These are phyloP conservation scores for Amanita rimosa DNA, from an alignment of 768 basidiomycete genomes.

Conservation along the genomic window DNA sequence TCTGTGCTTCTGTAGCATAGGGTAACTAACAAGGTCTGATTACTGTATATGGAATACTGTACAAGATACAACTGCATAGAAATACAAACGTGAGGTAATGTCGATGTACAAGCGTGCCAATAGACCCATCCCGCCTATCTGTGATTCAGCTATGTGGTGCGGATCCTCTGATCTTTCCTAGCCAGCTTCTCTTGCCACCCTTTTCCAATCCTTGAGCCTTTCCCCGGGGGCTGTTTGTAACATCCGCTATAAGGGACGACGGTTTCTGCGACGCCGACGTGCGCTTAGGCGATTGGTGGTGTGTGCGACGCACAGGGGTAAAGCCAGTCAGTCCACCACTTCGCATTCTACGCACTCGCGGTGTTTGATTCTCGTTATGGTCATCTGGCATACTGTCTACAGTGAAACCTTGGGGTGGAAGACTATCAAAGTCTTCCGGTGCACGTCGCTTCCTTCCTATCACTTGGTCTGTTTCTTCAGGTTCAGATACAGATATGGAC, in stretches of 20 bases:
- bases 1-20: conserved; percentile 32
- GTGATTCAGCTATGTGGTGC: conserved; percentile 16
- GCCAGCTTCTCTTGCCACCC: conserved; percentile 48
- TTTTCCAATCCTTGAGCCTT: conserved; percentile 21
- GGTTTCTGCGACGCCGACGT: conserved; percentile 17
- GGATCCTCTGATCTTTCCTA: conserved; percentile 55
- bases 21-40: conserved; percentile 2
- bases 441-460: conserved; percentile 64
- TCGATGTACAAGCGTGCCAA: neutral
- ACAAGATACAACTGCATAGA: conserved; percentile 13
- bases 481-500: conserved; percentile 21
- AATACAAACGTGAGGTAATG: conserved; percentile 14
- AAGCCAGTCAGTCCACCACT: conserved; percentile 55
- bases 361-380: conserved; percentile 34
- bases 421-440: conserved; percentile 58
- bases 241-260: conserved; percentile 37
- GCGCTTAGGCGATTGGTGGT: conserved; percentile 42
- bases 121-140: conserved; percentile 9
- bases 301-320: conserved; percentile 52
- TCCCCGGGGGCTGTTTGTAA: conserved; percentile 54
- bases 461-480: conserved; percentile 1
- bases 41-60: conserved; percentile 3
- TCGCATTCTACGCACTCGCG: conserved; percentile 49
- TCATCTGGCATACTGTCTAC: conserved; percentile 37
- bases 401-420: conserved; percentile 59